A percentile compares a stretch with the other conserved stretches of the same genome.
Evolutionary conservation across 805 yeast genomes (phyloP).

Genomic region (Saturnispora sanitii): DNA sequence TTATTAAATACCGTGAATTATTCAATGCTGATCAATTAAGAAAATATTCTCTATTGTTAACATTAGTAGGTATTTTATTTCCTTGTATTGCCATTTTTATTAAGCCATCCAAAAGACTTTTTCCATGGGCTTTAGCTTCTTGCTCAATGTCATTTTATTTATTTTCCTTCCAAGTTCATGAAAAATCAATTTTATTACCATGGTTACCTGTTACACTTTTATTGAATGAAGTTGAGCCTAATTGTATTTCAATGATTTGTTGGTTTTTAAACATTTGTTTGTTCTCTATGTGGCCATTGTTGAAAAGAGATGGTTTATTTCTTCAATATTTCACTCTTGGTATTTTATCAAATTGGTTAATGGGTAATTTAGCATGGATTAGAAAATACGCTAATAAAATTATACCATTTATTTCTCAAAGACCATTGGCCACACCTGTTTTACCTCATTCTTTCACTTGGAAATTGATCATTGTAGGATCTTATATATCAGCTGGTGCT

Average conservation of each 20-base stretch:
- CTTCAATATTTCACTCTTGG: constrained; percentile 62
- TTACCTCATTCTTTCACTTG: constrained; percentile 43
- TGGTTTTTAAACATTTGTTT: constrained; percentile 83
- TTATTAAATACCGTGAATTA: constrained; percentile 55
- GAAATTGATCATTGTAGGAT: constrained; percentile 39
- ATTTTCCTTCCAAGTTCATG: constrained; percentile 94
- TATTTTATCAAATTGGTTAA: constrained; percentile 66
- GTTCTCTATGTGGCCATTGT: constrained; percentile 82
- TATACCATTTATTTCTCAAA: constrained; percentile 17
- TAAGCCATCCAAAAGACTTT: constrained; percentile 39
- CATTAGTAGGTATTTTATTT: constrained; percentile 46
- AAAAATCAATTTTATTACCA: constrained; percentile 83
- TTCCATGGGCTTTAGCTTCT: constrained; percentile 69
- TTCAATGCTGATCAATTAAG: constrained; percentile 54
- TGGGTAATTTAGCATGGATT: constrained; percentile 52
- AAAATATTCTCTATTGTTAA: constrained; percentile 41
- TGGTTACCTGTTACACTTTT: constrained; percentile 73
- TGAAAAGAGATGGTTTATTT: constrained; percentile 61
- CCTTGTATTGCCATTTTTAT: constrained; percentile 40
- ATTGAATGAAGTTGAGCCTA: constrained; percentile 43
- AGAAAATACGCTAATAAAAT: constrained; percentile 30
- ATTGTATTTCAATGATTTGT: constrained; percentile 60
- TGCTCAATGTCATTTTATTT: constrained; percentile 82
- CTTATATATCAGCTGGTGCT: constrained; percentile 40
- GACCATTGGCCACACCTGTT: constrained; percentile 25